phyloP scores from a whole-genome alignment of 1,284 basidiomycete genomes.

The Lentinula novae-zelandiae region DNA sequence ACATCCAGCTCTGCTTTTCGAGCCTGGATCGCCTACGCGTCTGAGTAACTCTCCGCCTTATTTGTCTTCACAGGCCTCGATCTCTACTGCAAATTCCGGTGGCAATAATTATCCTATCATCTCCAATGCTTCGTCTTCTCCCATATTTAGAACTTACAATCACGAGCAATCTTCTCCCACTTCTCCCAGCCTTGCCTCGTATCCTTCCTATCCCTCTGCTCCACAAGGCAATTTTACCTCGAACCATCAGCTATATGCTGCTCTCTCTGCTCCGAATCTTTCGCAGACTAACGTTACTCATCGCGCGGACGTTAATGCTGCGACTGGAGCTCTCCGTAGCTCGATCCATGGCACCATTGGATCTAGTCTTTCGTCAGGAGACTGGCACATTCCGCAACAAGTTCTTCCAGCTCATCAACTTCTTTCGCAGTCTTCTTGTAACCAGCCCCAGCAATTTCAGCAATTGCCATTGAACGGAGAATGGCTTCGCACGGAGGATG shows the following conservation, averaged over 20 bases:
- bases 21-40: constrained; percentile 17
- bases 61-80: not conserved
- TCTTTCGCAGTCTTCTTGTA: constrained; percentile 8
- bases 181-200: constrained; percentile 2
- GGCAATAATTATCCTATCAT: constrained; percentile 5
- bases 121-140: constrained; percentile 11
- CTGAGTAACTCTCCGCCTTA: constrained; percentile 9
- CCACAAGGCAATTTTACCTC: not conserved
- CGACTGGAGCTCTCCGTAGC: not conserved
- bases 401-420: constrained; percentile 2
- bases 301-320: not conserved
- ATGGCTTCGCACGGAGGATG: constrained; percentile 5
- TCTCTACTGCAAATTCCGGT: constrained; percentile 1
- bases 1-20: constrained; percentile 14
- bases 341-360: not conserved
- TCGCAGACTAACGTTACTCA: not conserved
- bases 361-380: constrained; percentile 2
- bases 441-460: constrained; percentile 20
- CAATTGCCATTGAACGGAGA: constrained; percentile 12
- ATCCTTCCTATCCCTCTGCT: constrained; percentile 13
- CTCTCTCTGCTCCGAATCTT: constrained; percentile 3
- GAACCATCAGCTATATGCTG: constrained; percentile 5
- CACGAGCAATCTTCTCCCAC: constrained; percentile 8
- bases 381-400: constrained; percentile 16
- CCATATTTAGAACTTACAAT: constrained; percentile 5